These are phyloP conservation scores for Pseudovirgaria hyperparasitica DNA, from an alignment of 2,329 filamentous ascomycete genomes.

Conservation along the genomic window DNA sequence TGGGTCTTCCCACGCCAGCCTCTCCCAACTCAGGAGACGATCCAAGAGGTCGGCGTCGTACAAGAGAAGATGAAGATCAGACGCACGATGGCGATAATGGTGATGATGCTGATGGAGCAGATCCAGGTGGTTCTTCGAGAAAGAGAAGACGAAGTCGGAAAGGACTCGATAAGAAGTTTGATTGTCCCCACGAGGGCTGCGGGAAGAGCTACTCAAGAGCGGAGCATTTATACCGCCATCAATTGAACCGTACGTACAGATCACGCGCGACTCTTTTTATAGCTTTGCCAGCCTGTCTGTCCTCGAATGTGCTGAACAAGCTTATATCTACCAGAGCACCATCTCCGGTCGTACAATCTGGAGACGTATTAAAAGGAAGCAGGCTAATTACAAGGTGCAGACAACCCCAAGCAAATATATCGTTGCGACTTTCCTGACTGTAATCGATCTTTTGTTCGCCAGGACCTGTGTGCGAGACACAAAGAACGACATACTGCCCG, in stretches of 20 bases:
- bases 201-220: slow-evolving; percentile 94
- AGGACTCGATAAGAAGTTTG: slow-evolving; percentile 58
- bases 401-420: slow-evolving; percentile 91
- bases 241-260: slow-evolving; percentile 66
- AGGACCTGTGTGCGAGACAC: slow-evolving; percentile 71
- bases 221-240: slow-evolving; percentile 92
- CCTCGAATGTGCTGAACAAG: neutral
- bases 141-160: slow-evolving; percentile 63
- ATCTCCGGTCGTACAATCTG: neutral
- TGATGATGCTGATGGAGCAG: slow-evolving; percentile 11
- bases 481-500: slow-evolving; percentile 42
- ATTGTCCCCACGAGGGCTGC: slow-evolving; percentile 72
- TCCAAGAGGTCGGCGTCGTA: slow-evolving; percentile 24
- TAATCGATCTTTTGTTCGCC: slow-evolving; percentile 78
- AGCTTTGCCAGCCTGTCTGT: slow-evolving; percentile 3
- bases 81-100: slow-evolving; percentile 12
- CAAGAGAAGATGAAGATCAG: slow-evolving; percentile 19
- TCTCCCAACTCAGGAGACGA: slow-evolving; percentile 21
- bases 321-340: neutral
- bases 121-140: slow-evolving; percentile 18
- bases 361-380: neutral
- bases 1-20: slow-evolving; percentile 18
- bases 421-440: slow-evolving; percentile 88
- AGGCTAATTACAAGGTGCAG: slow-evolving; percentile 29
- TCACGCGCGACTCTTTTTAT: neutral